Evolutionary conservation across 2,329 filamentous ascomycete species (phyloP).

Genomic region (Talaromyces sp.): DNA sequence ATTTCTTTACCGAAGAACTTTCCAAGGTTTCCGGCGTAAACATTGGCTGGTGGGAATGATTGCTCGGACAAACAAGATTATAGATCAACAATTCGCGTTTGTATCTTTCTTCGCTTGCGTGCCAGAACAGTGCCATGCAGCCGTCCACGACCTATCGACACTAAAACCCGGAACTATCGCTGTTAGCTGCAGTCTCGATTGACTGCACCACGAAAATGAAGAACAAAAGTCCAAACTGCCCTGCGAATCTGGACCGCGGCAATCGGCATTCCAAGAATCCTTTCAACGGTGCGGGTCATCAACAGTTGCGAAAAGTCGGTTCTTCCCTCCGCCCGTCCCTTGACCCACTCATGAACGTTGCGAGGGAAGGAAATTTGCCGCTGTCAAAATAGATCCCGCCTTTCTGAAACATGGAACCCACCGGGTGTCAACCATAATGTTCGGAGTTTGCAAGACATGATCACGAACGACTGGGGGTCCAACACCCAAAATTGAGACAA

Average conservation of each 20-base stretch:
- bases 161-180: background rate
- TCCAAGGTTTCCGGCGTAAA: too few relatives aligned
- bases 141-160: background rate
- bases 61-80: too few relatives aligned
- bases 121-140: too few relatives aligned
- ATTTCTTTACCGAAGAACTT: too few relatives aligned
- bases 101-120: constrained; percentile 2
- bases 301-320: background rate
- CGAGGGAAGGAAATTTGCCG: background rate
- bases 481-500: too few relatives aligned
- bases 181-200: background rate
- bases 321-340: background rate
- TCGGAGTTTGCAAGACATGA: background rate
- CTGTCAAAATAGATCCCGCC: too few relatives aligned
- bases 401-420: background rate
- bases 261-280: background rate
- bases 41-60: too few relatives aligned
- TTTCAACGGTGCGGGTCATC: background rate
- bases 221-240: background rate
- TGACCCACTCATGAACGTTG: background rate
- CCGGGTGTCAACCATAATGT: background rate
- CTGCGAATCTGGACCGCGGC: too few relatives aligned
- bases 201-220: background rate
- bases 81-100: background rate
- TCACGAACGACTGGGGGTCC: too few relatives aligned